Conservation (phyloP, 2,329 filamentous ascomycete species). For the Trichoderma koningiopsis region DNA sequence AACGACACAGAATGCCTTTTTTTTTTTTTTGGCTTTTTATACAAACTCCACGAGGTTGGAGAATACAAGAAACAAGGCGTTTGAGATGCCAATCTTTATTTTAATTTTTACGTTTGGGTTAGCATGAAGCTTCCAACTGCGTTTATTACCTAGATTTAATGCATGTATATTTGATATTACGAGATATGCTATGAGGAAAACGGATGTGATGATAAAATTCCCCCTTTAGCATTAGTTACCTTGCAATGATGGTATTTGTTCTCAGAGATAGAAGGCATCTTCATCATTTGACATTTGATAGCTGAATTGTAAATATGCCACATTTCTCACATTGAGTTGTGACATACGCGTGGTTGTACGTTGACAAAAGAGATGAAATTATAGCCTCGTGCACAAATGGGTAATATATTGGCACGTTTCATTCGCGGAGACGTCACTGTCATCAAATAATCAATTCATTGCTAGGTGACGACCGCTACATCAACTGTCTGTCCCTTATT, state of each 20-base stretch:
- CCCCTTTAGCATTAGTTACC: too few relatives aligned
- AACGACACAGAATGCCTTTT: not conserved
- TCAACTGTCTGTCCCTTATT: conserved; percentile 2
- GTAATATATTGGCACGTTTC: not conserved
- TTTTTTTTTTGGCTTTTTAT: not conserved
- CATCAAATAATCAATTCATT: conserved; percentile 23
- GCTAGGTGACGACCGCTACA: conserved; percentile 13
- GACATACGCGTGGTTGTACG: not conserved
- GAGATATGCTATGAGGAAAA: not conserved
- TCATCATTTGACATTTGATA: not conserved
- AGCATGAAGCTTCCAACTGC: not conserved
- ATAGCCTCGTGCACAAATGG: not conserved
- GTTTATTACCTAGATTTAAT: not conserved
- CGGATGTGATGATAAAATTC: not conserved
- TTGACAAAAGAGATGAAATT: too few relatives aligned
- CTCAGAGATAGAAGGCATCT: not conserved
- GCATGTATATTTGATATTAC: not conserved
- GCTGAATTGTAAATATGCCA: not conserved
- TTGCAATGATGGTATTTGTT: not conserved
- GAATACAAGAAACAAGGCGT: not conserved
- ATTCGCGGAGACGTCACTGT: not conserved
- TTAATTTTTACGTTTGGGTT: not conserved
- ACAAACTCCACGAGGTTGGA: not conserved
- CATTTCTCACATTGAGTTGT: not conserved
- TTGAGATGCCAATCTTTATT: not conserved